Base-by-base conservation (phyloP, 2,329 filamentous ascomycete genomes). In the Cercospora canescens region DNA sequence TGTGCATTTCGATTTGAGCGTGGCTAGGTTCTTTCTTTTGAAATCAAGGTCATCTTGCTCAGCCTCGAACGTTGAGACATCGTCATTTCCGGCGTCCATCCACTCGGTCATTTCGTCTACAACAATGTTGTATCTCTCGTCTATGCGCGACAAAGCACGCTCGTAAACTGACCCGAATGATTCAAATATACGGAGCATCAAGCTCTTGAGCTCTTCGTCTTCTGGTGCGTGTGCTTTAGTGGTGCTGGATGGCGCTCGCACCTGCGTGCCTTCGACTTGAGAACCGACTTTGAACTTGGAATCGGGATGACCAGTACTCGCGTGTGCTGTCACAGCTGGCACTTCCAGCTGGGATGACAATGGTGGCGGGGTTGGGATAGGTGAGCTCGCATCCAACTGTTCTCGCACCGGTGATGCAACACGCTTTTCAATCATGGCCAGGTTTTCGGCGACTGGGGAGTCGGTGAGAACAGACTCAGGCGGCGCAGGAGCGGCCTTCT, bases 101-200 rank as follows among this genome's bases (percentile, higher is more conserved):
- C 48, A 62, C 7, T 71, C 62, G 1, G 69, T 70, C 18, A 72
- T 67, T 9, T 71, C 71, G 4, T 72, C 67, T 34, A 60, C 55
- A 4, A 75, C 57, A 18, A 57, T 56, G 6, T 75, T 72, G 6
- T 67, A 41, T 35, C 63, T 66, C 9, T 60, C 65, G 26, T 71
- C 45, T 6, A 76, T 62, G 4, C 55, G 32, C 5, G 66, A 32
- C 12, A 68, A 8, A 12, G 71, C 64, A 2, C 65, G 57, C 4
- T 67, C 45, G n/a, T 71, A 69, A 9, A 68, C 60, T 6, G 56
- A 39, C 8, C 71, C 69, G 21, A 74, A 66, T 24, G 69, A 54
- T 8, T 66, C 64, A 37, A 73, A 75, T 6, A 76, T 58, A n/a
- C 30, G 62, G n/a, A 57, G 63, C 24, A 71, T 56, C 24, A 70